Percentiles rank a stretch among this genome's conserved stretches.
These are phyloP conservation scores for Dalechampia spathulata DNA, from an alignment of 441 rosid species.

Conservation along the genomic window DNA sequence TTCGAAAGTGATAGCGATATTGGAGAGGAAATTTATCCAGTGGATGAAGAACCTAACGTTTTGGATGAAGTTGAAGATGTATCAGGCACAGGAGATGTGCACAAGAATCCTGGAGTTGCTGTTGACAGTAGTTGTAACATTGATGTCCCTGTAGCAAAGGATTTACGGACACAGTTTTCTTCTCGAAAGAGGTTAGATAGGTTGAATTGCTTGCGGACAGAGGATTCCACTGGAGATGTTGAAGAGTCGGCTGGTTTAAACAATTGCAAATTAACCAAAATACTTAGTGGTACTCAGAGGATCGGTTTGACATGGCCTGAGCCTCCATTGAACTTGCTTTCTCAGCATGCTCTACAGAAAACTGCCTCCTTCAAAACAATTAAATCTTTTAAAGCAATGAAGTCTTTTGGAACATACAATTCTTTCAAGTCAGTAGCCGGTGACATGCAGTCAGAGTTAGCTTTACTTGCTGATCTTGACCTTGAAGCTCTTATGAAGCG, in stretches of 20 bases:
- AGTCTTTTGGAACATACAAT: conserved; percentile 42
- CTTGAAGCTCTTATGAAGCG: conserved; percentile 58
- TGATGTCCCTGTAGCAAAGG: conserved; percentile 26
- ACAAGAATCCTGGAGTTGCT: conserved; percentile 13
- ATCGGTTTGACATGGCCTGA: conserved; percentile 93
- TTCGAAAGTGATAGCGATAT: conserved; percentile 69
- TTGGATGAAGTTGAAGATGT: conserved; percentile 22
- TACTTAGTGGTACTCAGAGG: conserved; percentile 68
- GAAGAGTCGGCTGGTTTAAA: conserved; percentile 21
- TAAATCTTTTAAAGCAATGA: conserved; percentile 42
- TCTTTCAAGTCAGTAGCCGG: conserved; percentile 54
- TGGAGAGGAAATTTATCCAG: conserved; percentile 77
- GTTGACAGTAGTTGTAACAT: conserved; percentile 20
- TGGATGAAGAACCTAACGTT: conserved; percentile 43
- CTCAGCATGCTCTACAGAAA: conserved; percentile 55
- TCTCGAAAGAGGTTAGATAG: conserved; percentile 57
- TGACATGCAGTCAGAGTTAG: conserved; percentile 32
- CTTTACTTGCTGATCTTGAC: conserved; percentile 57
- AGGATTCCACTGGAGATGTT: conserved; percentile 22
- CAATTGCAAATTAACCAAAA: conserved; percentile 38
- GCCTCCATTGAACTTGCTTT: conserved; percentile 55
- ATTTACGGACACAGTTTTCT: conserved; percentile 46
- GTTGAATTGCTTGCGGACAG: conserved; percentile 45
- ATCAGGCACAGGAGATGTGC: conserved; percentile 5
- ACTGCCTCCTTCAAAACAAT: conserved; percentile 48